Percentiles rank a stretch among this genome's conserved stretches.
phyloP scores from a whole-genome alignment of 805 yeast species.

The Hanseniaspora hatyaiensis region DNA sequence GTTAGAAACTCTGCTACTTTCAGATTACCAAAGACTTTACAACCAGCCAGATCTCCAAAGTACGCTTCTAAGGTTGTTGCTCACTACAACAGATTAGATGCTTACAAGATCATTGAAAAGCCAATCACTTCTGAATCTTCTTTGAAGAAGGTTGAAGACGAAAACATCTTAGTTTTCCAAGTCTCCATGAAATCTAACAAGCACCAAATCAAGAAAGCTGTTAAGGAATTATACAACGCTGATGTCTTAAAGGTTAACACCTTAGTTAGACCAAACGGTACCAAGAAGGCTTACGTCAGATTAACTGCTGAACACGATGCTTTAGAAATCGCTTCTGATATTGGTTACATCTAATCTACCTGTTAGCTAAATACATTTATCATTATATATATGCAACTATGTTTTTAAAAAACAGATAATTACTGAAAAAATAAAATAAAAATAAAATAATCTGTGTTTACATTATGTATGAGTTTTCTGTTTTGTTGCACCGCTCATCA shows the following conservation, averaged over 20 bases:
- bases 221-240: conserved; percentile 95
- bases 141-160: conserved; percentile 98
- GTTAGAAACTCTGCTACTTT: conserved; percentile 91
- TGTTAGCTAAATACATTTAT: not conserved
- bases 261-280: conserved; percentile 96
- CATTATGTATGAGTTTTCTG: no score
- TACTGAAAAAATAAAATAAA: no score
- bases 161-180: conserved; percentile 98
- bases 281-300: conserved; percentile 99
- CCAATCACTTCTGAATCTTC: conserved; percentile 98
- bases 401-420: not conserved
- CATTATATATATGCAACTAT: conserved; percentile 2
- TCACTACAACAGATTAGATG: conserved; percentile 93
- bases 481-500: no score
- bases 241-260: conserved; percentile 92
- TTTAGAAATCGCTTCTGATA: conserved; percentile 98
- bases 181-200: conserved; percentile 96
- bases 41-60: conserved; percentile 86
- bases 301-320: conserved; percentile 99
- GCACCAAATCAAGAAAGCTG: conserved; percentile 95
- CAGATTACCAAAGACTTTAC: conserved; percentile 95
- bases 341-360: conserved; percentile 81
- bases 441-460: no score
- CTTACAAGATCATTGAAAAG: conserved; percentile 83
- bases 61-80: conserved; percentile 93